These are phyloP conservation scores for Erythrobasidium yunnanense DNA, from an alignment of 768 basidiomycete species.

Conservation along the genomic window DNA sequence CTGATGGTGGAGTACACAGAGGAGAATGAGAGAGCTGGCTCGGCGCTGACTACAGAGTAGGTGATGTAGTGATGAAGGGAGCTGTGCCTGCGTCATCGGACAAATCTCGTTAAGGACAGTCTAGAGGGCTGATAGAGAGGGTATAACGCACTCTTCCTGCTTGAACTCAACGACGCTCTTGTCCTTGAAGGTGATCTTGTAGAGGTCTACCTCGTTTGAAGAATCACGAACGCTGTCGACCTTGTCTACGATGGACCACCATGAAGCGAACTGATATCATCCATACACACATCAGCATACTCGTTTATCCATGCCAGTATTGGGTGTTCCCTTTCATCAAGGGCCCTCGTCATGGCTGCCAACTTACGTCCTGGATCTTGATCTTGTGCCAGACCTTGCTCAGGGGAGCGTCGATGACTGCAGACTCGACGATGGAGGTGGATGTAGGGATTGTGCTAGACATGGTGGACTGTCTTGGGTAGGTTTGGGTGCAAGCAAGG, in stretches of 20 bases:
- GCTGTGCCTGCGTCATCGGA: no score
- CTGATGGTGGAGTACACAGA: slow-evolving; percentile 40
- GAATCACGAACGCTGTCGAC: slow-evolving; percentile 7
- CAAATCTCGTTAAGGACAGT: no score
- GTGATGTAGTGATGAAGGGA: slow-evolving; percentile 38
- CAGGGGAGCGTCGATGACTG: slow-evolving; percentile 1
- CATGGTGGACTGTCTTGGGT: no score
- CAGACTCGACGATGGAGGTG: neutral
- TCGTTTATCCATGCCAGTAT: neutral
- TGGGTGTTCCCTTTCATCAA: neutral
- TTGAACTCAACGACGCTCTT: slow-evolving; percentile 38
- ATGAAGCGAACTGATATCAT: slow-evolving; percentile 1
- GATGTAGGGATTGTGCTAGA: neutral
- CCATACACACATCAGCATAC: neutral
- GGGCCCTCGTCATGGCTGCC: neutral
- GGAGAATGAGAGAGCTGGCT: slow-evolving; percentile 39
- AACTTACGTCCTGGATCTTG: slow-evolving; percentile 20
- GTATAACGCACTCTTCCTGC: slow-evolving; percentile 40
- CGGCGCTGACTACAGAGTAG: slow-evolving; percentile 36
- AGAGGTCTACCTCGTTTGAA: slow-evolving; percentile 5
- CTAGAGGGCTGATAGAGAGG: neutral
- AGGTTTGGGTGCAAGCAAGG: no score
- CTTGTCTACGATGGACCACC: slow-evolving; percentile 18
- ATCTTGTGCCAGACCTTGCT: slow-evolving; percentile 22
- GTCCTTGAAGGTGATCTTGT: slow-evolving; percentile 31